Evolutionary conservation across 2,329 filamentous ascomycete genomes (phyloP).

Genomic region (Colletotrichum lini): DNA sequence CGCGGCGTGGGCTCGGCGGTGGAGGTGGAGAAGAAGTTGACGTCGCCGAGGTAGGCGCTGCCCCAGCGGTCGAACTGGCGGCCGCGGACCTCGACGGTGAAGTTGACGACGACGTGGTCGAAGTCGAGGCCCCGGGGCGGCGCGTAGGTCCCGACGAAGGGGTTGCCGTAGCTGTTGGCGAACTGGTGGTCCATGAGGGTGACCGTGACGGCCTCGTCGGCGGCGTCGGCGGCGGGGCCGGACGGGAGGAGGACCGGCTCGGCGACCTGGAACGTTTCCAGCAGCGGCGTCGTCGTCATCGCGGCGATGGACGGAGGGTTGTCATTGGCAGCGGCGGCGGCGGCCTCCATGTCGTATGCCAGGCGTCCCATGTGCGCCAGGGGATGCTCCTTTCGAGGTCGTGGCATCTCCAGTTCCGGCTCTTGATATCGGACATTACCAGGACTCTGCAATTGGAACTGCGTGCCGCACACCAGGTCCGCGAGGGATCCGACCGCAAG

Average conservation of each 20-base stretch:
- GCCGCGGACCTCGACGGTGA: constrained; percentile 80
- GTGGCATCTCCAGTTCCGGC: background rate
- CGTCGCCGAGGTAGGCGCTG: constrained; percentile 81
- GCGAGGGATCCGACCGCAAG: constrained; percentile 10
- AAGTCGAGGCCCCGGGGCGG: constrained; percentile 77
- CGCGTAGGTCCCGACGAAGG: constrained; percentile 77
- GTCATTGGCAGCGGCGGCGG: no score
- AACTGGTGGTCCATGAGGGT: constrained; percentile 80
- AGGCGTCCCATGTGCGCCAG: constrained; percentile 19
- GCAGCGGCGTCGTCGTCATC: constrained; percentile 2
- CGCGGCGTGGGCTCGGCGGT: constrained; percentile 79
- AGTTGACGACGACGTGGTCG: constrained; percentile 82
- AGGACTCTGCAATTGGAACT: constrained; percentile 20
- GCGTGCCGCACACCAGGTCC: background rate
- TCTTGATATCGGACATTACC: background rate
- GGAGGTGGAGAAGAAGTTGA: constrained; percentile 85
- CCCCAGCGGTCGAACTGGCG: constrained; percentile 84
- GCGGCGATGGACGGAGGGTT: background rate
- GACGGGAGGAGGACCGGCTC: constrained; percentile 72
- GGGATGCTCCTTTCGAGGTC: constrained; percentile 7
- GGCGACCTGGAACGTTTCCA: constrained; percentile 79
- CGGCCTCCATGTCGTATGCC: constrained; percentile 23
- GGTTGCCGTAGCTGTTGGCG: constrained; percentile 78
- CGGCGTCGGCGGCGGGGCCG: constrained; percentile 43
- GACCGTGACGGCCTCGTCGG: constrained; percentile 52